Base-by-base conservation (phyloP, 768 basidiomycete genomes). In the Gymnopilus dilepis region DNA sequence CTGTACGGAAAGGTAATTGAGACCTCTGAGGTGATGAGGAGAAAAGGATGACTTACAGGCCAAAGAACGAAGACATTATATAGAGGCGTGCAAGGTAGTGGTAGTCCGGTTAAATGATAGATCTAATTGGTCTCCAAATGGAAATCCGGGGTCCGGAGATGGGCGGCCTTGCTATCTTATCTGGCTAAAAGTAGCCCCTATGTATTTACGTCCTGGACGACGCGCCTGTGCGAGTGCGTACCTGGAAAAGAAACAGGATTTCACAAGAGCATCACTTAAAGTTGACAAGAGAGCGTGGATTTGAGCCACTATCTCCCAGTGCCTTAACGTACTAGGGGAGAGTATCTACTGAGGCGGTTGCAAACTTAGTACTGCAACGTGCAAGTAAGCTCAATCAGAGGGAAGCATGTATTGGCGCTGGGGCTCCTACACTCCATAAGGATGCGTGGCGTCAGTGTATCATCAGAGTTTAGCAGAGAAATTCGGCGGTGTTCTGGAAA, bases 1-100 rank as follows among this genome's bases (percentile, higher is more conserved):
- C 94, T 95, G 40, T 24, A 65, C 19, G 65, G 59, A 26, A 41
- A 26, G 17, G 31, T 56, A 31, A 37, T 30, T 19, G 54, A 61
- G 13, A 37, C 26, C 37, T 54, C 34, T 24, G n/a, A n/a, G 41
- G 40, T 60, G 34, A 64, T 13, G 28, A 56, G 8, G n/a, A 1
- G 21, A 12, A 26, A 12, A n/a, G 33, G 24, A 30, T 13, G 26
- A 78, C 91, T 84, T 73, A 92, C 91, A 94, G 82, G 66, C 90
- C 89, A 72, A 94, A 94, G 81, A 94, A 94, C n/a, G 92, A 86
- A 41, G 92, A 92, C 92, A 94, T 94, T 24, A 26, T 45, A 33
- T 28, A 28, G 40, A 33, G n/a, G 43, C 2, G 19, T 13, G 19
- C 22, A 12, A 52, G 50, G 21, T 45, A 22, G 41, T 47, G 40